These are phyloP conservation scores for Thelonectria olida DNA, from an alignment of 2,329 filamentous ascomycete species.

Conservation along the genomic window DNA sequence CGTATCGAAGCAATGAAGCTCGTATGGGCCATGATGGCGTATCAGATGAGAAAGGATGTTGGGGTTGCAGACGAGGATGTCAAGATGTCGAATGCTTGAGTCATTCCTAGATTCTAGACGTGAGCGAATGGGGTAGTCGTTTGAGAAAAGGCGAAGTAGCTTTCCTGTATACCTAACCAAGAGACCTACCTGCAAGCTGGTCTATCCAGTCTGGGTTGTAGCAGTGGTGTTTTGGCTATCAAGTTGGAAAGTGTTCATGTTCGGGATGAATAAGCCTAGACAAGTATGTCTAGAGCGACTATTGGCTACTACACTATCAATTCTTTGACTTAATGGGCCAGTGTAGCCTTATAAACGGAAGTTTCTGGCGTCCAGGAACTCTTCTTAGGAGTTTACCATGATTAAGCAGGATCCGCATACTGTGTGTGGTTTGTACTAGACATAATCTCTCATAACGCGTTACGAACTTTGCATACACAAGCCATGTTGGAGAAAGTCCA, in stretches of 20 bases:
- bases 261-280: too few relatives aligned
- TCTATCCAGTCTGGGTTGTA: background rate
- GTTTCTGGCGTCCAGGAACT: background rate
- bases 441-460: background rate
- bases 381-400: background rate
- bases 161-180: background rate
- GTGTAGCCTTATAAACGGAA: background rate
- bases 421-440: background rate
- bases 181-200: background rate
- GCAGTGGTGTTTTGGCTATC: background rate
- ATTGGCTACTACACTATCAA: background rate
- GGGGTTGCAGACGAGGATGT: constrained; percentile 34
- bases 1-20: constrained; percentile 65
- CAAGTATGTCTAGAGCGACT: background rate
- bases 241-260: background rate
- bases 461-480: background rate
- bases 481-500: too few relatives aligned
- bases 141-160: background rate
- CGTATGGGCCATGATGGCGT: constrained; percentile 69
- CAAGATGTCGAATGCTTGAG: constrained; percentile 41
- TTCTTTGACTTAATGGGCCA: background rate
- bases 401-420: background rate
- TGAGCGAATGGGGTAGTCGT: background rate
- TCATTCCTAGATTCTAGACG: background rate
- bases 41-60: constrained; percentile 61